These are phyloP conservation scores for Aspergillus piperis DNA, from an alignment of 2,329 filamentous ascomycete genomes.

Conservation along the genomic window DNA sequence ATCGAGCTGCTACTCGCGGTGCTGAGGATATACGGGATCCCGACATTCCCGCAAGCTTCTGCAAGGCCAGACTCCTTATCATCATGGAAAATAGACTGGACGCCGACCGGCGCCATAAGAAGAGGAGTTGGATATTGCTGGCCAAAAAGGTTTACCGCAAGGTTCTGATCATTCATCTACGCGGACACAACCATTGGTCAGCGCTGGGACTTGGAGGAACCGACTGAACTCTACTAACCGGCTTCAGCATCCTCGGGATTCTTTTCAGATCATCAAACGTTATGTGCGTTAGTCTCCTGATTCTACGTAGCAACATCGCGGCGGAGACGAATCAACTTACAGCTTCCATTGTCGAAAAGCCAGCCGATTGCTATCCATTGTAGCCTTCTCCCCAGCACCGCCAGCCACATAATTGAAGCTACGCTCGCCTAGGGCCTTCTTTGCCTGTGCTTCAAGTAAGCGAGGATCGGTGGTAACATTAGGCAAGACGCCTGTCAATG, in stretches of 20 bases:
- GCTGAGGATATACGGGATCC: conserved; percentile 67
- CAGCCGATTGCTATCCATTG: conserved; percentile 61
- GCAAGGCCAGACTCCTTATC: conserved; percentile 67
- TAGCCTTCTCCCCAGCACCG: conserved; percentile 63
- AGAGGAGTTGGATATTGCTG: conserved; percentile 54
- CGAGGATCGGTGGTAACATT: conserved; percentile 62
- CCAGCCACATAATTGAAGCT: conserved; percentile 63
- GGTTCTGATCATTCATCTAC: conserved; percentile 45
- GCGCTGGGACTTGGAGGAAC: neutral
- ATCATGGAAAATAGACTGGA: conserved; percentile 66
- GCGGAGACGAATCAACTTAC: conserved; percentile 25
- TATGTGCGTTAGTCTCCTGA: conserved; percentile 1
- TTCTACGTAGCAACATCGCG: neutral
- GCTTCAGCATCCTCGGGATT: conserved; percentile 54
- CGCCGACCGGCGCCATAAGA: conserved; percentile 68
- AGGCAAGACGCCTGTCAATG: conserved; percentile 52
- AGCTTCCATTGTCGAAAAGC: conserved; percentile 57
- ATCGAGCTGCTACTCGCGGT: conserved; percentile 66
- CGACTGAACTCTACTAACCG: conserved; percentile 18
- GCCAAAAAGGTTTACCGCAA: conserved; percentile 57
- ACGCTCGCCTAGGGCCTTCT: conserved; percentile 48
- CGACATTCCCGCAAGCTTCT: conserved; percentile 60
- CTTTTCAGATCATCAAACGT: conserved; percentile 34
- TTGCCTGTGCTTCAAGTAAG: conserved; percentile 58
- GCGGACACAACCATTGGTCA: neutral